Percentiles rank a stretch among this genome's conserved stretches.
These are phyloP conservation scores for Colletotrichum eremochloae DNA, from an alignment of 2,329 filamentous ascomycete genomes.

Conservation along the genomic window DNA sequence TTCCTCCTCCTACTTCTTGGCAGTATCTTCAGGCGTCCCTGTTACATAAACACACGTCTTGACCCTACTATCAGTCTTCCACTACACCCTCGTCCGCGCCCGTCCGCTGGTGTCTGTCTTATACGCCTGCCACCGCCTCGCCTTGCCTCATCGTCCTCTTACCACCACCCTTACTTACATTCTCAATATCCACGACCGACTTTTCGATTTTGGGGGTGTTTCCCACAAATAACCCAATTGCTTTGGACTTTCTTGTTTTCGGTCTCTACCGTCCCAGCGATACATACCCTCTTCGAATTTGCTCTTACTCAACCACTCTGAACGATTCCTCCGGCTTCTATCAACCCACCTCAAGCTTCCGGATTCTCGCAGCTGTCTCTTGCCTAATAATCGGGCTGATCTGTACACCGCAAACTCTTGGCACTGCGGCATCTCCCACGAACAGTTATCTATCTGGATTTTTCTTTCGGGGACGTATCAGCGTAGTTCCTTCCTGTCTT, in stretches of 20 bases:
- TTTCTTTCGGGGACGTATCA: neutral
- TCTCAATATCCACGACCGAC: constrained; percentile 16
- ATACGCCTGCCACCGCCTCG: constrained; percentile 16
- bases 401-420: constrained; percentile 2
- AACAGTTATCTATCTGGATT: neutral
- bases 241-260: neutral
- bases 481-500: neutral
- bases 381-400: neutral
- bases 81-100: neutral
- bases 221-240: neutral
- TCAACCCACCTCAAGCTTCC: neutral
- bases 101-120: neutral
- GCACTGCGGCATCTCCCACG: constrained; percentile 17
- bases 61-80: constrained; percentile 1
- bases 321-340: neutral
- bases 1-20: constrained; percentile 28
- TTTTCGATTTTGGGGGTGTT: neutral
- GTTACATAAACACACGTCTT: neutral
- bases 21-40: constrained; percentile 17
- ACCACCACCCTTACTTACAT: neutral
- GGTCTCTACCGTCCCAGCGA: constrained; percentile 18
- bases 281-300: constrained; percentile 5
- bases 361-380: neutral
- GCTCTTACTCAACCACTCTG: neutral
- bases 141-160: constrained; percentile 3